Evolutionary conservation across 75 land plant species (phyloP).

Genomic region (Picea glauca): DNA sequence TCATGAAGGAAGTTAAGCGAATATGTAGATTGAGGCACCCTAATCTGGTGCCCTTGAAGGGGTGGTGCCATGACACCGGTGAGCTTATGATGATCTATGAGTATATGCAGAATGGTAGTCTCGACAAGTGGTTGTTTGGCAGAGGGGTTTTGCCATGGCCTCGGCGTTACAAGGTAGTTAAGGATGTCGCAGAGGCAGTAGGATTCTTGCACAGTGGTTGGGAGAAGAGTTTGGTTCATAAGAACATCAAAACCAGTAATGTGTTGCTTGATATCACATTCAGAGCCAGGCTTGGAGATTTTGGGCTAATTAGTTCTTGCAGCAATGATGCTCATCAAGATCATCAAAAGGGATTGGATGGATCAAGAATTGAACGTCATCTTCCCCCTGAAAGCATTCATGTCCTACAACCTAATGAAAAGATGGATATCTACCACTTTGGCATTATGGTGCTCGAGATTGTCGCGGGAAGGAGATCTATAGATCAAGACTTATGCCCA

Average conservation of each 20-base stretch:
- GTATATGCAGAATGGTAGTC: conserved; percentile 40
- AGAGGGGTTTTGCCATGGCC: conserved; percentile 36
- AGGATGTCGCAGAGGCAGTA: conserved; percentile 39
- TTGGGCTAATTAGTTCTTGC: conserved; percentile 27
- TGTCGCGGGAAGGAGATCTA: conserved; percentile 25
- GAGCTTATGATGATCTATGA: conserved; percentile 28
- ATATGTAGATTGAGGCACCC: conserved; percentile 48
- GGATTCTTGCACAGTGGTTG: conserved; percentile 36
- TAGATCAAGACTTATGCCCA: conserved; percentile 7
- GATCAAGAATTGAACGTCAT: conserved; percentile 1
- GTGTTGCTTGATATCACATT: conserved; percentile 44
- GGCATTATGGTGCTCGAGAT: conserved; percentile 41
- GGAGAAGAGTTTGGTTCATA: conserved; percentile 43
- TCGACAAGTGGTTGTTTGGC: conserved; percentile 39
- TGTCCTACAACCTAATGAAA: conserved; percentile 15
- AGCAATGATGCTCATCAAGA: conserved; percentile 15
- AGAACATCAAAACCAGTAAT: conserved; percentile 51
- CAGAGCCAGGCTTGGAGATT: conserved; percentile 50
- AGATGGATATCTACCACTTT: conserved; percentile 35
- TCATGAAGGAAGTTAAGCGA: conserved; percentile 22
- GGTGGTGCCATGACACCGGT: conserved; percentile 40
- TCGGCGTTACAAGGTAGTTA: conserved; percentile 33
- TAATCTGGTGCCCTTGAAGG: conserved; percentile 45
- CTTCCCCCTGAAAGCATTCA: conserved; percentile 4
- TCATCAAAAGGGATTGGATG: conserved; percentile 10